Base-by-base conservation (phyloP, 257 asterid genomes). In the Penstemon newberryi region DNA sequence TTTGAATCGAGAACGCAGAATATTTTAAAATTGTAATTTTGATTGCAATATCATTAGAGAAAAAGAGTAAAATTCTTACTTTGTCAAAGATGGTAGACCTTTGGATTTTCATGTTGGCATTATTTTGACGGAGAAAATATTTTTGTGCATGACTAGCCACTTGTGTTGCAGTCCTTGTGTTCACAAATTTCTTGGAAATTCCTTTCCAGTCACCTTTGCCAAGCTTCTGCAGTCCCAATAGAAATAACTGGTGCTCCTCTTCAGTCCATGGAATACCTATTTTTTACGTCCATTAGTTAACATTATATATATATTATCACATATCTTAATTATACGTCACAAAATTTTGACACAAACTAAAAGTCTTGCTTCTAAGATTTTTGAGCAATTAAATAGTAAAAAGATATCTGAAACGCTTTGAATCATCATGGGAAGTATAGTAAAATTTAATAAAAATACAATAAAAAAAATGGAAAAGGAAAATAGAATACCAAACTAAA, bases 171-270 rank as follows among this genome's bases (percentile, higher is more conserved):
- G 84, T 80, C 38, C 79, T 80, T 33, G 83, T 72, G 0, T 66
- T 78, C 51, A 78, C 86, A 33, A 68, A 81, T 53, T 72, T 78
- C 38, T 62, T 65, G 0, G 86, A 72, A 50, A 81, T 81, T 56
- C 83, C 81, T 81, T 73, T 78, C 86, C 86, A 81, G 47, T 81
- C 79, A 4, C 86, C 86, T 70, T 75, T 81, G 1, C 86, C 86
- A 19, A 72, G 70, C 45, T 72, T 75, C 61, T 75, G 79, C 9
- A 81, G 62, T 51, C 86, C 86, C 67, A 69, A 4, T 6, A 81
- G 64, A 52, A 81, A 81, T 39, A 57, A 38, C 49, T 37, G 68
- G 61, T 81, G 86, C 73, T 81, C 86, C 66, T 78, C 86, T 62
- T 75, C 83, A 57, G 61, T 81, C 86, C 86, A 81, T 0, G 83